These are phyloP conservation scores for Penicillium sp. DNA, from an alignment of 2,329 filamentous ascomycete species.

Conservation along the genomic window DNA sequence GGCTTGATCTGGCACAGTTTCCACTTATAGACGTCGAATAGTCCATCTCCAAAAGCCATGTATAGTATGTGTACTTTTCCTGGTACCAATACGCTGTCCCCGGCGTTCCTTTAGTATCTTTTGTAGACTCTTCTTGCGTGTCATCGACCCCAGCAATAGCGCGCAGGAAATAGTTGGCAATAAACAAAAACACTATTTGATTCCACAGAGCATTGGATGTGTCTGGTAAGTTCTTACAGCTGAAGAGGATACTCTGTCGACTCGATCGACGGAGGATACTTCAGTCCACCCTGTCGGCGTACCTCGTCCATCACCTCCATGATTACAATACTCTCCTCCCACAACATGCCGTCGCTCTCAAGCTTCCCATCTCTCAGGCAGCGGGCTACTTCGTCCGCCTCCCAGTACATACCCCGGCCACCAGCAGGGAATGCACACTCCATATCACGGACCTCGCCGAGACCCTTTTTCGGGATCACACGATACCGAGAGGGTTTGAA, in stretches of 20 bases:
- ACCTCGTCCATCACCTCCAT: conserved; percentile 79
- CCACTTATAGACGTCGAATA: conserved; percentile 25
- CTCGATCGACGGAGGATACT: conserved; percentile 66
- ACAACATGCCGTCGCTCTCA: conserved; percentile 68
- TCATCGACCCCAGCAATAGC: too few species aligned
- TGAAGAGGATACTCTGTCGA: conserved; percentile 53
- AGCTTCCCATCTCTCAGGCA: conserved; percentile 73
- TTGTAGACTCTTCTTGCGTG: too few species aligned
- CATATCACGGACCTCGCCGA: conserved; percentile 45
- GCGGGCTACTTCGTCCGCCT: conserved; percentile 74
- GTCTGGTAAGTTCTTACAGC: conserved; percentile 23
- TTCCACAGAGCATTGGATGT: not conserved
- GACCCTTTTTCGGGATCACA: conserved; percentile 56
- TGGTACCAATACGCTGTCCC: conserved; percentile 17
- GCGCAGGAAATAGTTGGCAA: too few species aligned
- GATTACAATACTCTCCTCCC: conserved; percentile 75
- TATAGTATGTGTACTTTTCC: conserved; percentile 32
- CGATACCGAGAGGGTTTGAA: conserved; percentile 66
- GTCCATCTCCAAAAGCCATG: conserved; percentile 25
- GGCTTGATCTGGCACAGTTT: conserved; percentile 16
- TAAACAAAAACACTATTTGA: not conserved
- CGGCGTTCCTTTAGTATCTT: conserved; percentile 9
- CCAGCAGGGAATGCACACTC: conserved; percentile 50
- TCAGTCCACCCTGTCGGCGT: conserved; percentile 59
- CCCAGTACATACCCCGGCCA: conserved; percentile 86